These are phyloP conservation scores for Agaricus sinodeliciosus DNA, from an alignment of 768 basidiomycete genomes.

Conservation along the genomic window DNA sequence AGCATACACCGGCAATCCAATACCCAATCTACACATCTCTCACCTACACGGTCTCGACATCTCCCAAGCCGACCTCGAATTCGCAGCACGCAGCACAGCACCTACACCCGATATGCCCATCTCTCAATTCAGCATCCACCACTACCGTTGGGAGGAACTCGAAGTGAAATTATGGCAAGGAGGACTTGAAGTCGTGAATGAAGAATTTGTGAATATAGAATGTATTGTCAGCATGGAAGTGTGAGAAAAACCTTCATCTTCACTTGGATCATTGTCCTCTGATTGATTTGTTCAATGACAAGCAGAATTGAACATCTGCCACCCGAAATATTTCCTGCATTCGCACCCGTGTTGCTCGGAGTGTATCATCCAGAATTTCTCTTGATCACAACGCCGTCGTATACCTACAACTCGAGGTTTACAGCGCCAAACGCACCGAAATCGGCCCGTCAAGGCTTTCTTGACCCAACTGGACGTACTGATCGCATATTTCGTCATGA, in stretches of 20 bases:
- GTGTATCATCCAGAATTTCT: constrained; percentile 69
- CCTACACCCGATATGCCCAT: constrained; percentile 23
- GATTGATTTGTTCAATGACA: background rate
- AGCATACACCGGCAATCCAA: constrained; percentile 33
- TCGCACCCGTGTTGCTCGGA: constrained; percentile 70
- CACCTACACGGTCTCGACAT: constrained; percentile 69
- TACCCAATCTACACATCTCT: constrained; percentile 51
- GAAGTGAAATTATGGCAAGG: constrained; percentile 69
- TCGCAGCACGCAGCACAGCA: constrained; percentile 42
- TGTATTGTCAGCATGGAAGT: constrained; percentile 80
- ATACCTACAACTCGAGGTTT: constrained; percentile 76
- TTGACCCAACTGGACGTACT: constrained; percentile 74
- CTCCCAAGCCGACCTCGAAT: constrained; percentile 41
- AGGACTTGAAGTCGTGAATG: constrained; percentile 60
- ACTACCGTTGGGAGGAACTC: constrained; percentile 62
- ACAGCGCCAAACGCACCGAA: constrained; percentile 42
- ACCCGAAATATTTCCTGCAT: constrained; percentile 47
- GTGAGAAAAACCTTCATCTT: constrained; percentile 37
- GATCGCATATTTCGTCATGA: constrained; percentile 68
- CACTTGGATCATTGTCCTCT: background rate
- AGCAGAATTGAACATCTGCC: constrained; percentile 76
- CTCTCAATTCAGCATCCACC: constrained; percentile 18
- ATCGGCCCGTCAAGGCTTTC: constrained; percentile 44
- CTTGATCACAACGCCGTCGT: constrained; percentile 82
- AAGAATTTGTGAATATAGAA: constrained; percentile 54